These are phyloP conservation scores for Thalassiosira ordinaria DNA, from an alignment of 352 stramenopile genomes.

Conservation along the genomic window DNA sequence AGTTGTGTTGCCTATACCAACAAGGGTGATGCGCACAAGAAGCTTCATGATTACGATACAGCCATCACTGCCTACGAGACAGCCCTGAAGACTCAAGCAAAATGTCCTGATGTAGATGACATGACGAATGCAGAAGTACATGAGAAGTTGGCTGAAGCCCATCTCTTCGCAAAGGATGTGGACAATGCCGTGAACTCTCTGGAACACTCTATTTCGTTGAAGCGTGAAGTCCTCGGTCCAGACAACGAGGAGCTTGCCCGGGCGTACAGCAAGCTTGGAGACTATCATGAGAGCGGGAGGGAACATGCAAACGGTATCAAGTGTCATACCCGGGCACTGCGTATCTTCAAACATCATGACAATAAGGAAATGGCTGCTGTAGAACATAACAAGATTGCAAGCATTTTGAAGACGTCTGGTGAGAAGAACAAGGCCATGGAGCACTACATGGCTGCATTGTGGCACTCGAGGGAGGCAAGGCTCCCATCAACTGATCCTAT, in stretches of 20 bases:
- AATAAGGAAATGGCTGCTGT: conserved; percentile 53
- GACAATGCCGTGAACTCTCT: conserved; percentile 39
- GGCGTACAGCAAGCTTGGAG: conserved; percentile 46
- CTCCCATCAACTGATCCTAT: conserved; percentile 51
- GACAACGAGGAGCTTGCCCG: conserved; percentile 45
- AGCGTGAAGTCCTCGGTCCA: conserved; percentile 27
- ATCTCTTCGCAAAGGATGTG: conserved; percentile 31
- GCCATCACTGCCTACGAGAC: conserved; percentile 43
- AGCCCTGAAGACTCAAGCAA: conserved; percentile 39
- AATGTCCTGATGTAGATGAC: conserved; percentile 29
- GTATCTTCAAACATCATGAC: conserved; percentile 61
- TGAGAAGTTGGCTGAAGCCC: conserved; percentile 46
- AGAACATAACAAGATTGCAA: conserved; percentile 61
- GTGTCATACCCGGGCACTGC: conserved; percentile 50
- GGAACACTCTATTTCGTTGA: conserved; percentile 35
- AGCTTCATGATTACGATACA: conserved; percentile 27
- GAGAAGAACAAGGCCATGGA: conserved; percentile 52
- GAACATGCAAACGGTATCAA: conserved; percentile 35
- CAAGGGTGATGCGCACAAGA: conserved; percentile 51
- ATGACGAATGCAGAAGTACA: conserved; percentile 42
- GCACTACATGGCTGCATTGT: conserved; percentile 58
- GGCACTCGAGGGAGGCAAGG: conserved; percentile 52
- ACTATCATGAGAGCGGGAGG: conserved; percentile 28
- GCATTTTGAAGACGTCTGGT: conserved; percentile 46
- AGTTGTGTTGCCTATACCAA: conserved; percentile 48